Conservation (phyloP, 2,329 filamentous ascomycete genomes). For the Trichoderma afroharzianum region DNA sequence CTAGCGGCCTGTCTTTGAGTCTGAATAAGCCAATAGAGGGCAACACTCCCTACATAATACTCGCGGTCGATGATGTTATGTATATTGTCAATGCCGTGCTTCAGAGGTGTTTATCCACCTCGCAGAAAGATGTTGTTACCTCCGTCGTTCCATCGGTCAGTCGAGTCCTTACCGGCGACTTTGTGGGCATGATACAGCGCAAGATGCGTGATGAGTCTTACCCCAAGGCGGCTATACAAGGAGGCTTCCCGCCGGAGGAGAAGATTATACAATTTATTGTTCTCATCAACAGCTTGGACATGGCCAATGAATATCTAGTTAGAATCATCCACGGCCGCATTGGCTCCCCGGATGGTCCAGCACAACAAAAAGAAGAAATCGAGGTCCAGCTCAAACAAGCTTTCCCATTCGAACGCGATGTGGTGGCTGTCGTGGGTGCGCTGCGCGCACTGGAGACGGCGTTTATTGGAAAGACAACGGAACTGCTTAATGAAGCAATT, state of each 20-base stretch:
- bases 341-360: slow-evolving; percentile 38
- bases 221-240: slow-evolving; percentile 73
- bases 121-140: slow-evolving; percentile 72
- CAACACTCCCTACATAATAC: slow-evolving; percentile 86
- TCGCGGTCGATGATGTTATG: slow-evolving; percentile 97
- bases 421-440: slow-evolving; percentile 62
- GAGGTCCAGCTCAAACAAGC: slow-evolving; percentile 53
- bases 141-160: slow-evolving; percentile 75
- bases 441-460: slow-evolving; percentile 66
- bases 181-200: slow-evolving; percentile 93
- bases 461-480: slow-evolving; percentile 74
- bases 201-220: slow-evolving; percentile 98
- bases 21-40: slow-evolving; percentile 67
- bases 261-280: slow-evolving; percentile 87
- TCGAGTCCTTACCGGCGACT: slow-evolving; percentile 80
- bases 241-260: slow-evolving; percentile 80
- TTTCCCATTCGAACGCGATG: slow-evolving; percentile 80
- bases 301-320: slow-evolving; percentile 84
- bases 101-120: slow-evolving; percentile 80
- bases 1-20: slow-evolving; percentile 73
- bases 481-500: slow-evolving; percentile 80
- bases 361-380: slow-evolving; percentile 33
- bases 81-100: slow-evolving; percentile 95
- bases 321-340: slow-evolving; percentile 76
- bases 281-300: slow-evolving; percentile 91